phyloP scores from a whole-genome alignment of 352 stramenopile genomes.

The Paralagenidium karlingii region DNA sequence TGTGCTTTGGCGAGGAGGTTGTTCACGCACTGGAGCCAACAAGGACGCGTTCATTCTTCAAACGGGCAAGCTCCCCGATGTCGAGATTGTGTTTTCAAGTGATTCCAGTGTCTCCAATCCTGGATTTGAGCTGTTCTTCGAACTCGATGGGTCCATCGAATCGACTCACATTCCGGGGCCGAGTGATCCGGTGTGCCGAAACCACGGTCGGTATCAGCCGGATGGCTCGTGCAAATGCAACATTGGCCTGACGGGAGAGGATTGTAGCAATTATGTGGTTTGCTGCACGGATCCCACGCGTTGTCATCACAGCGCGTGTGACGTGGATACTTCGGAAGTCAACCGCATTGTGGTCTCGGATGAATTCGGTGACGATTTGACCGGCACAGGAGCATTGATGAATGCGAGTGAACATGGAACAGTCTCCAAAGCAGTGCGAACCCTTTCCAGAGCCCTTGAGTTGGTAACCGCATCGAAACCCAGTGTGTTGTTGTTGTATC shows the following conservation, averaged over 20 bases:
- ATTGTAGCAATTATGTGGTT: slow-evolving; percentile 44
- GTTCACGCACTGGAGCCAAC: slow-evolving; percentile 17
- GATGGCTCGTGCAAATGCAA: slow-evolving; percentile 34
- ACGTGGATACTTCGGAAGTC: slow-evolving; percentile 13
- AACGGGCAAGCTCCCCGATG: too few relatives aligned
- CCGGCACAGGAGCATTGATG: slow-evolving; percentile 43
- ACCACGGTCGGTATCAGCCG: slow-evolving; percentile 16
- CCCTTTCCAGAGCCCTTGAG: slow-evolving; percentile 19
- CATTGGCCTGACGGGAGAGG: slow-evolving; percentile 57
- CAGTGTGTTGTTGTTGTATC: slow-evolving; percentile 38
- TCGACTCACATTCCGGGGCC: slow-evolving; percentile 13
- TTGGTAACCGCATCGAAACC: slow-evolving; percentile 17
- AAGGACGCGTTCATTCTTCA: slow-evolving; percentile 30
- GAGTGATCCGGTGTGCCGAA: slow-evolving; percentile 12
- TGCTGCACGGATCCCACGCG: slow-evolving; percentile 26
- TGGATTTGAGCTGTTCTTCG: slow-evolving; percentile 36
- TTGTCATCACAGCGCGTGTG: slow-evolving; percentile 25
- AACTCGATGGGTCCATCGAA: slow-evolving; percentile 11
- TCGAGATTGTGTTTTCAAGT: slow-evolving; percentile 24
- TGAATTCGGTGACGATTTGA: slow-evolving; percentile 32
- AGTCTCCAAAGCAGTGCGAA: slow-evolving; percentile 32
- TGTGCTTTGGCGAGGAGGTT: slow-evolving; percentile 41
- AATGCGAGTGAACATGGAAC: slow-evolving; percentile 30
- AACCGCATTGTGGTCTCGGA: slow-evolving; percentile 43
- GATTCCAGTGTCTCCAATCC: slow-evolving; percentile 23